Evolutionary conservation across 2,329 filamentous ascomycete genomes (phyloP).

Genomic region (Penicillium sp.): DNA sequence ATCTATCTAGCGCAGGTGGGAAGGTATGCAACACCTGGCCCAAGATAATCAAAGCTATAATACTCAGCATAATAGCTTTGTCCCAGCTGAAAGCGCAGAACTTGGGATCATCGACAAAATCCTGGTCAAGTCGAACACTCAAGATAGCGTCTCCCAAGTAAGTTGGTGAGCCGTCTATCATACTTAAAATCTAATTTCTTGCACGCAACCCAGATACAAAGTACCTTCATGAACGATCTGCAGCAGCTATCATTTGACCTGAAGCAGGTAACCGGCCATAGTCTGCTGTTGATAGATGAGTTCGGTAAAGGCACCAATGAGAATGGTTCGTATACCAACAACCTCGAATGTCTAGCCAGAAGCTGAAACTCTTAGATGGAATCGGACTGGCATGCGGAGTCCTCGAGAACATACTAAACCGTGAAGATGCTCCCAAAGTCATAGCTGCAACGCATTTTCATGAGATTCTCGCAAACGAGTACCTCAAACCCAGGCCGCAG

Average conservation of each 20-base stretch:
- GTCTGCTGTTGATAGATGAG: conserved; percentile 79
- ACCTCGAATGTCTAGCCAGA: too few relatives aligned
- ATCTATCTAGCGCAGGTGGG: conserved; percentile 88
- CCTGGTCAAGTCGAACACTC: conserved; percentile 70
- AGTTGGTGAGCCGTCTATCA: too few relatives aligned
- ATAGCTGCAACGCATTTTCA: conserved; percentile 58
- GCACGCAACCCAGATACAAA: conserved; percentile 53
- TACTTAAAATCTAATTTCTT: background rate
- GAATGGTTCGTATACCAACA: conserved; percentile 37
- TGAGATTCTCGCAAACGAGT: conserved; percentile 46
- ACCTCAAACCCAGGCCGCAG: conserved; percentile 39
- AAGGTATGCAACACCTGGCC: conserved; percentile 29
- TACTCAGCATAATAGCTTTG: conserved; percentile 59
- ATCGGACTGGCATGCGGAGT: conserved; percentile 56
- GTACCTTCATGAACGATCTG: conserved; percentile 70
- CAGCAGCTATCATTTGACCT: conserved; percentile 75
- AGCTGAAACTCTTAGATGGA: conserved; percentile 42
- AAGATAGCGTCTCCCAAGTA: conserved; percentile 56
- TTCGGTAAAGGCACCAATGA: conserved; percentile 66
- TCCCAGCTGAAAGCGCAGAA: conserved; percentile 66
- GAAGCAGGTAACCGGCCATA: conserved; percentile 63
- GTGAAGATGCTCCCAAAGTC: conserved; percentile 49
- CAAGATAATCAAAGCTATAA: background rate
- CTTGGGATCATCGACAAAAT: conserved; percentile 91
- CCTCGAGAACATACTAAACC: conserved; percentile 48